Evolutionary conservation across 2,329 filamentous ascomycete genomes (phyloP), one percentile per base, ranked within the genome.

Genomic region (Penicillium nordicum): DNA sequence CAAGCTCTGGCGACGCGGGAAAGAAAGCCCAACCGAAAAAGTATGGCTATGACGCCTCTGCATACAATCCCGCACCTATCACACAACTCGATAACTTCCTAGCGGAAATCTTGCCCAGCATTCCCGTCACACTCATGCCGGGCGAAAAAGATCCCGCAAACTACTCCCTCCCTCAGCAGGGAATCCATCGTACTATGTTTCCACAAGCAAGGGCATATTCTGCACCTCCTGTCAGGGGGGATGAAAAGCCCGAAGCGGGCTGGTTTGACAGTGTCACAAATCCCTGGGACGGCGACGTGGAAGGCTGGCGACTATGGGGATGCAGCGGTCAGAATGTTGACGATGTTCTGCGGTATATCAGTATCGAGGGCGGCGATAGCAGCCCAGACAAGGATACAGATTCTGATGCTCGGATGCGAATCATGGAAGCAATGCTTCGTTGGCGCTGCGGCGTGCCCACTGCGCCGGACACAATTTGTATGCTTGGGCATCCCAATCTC

Each of bases 251-350:
- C 9, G 78, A 84, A 47, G 76, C 83, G 0, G 86, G 88, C 21
- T 96, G 92, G 88, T 86, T 99, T 51, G 90, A 97, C 72, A 82
- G 84, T 6, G 89, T 92, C 45, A 97, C 94, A 5, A 99, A 99
- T 68, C 94, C 94, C 0, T 96, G 89, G 87, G 89, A 95, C 66
- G 91, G 87, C 23, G 90, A 96, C 70, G 76, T 99, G 0, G 92
- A 96, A 53, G 95, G 94, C 1, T 96, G 91, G 88, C 84, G 90
- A 42, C 76, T 97, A 7, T 82, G 97, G 43, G 92, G 89, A 11
- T 94, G 89, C 0, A 89, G 90, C 36, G 94, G 94, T 0, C 94
- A 99, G 76, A 96, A 96, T 51, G 84, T 99, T 3, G 89, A 96
- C 66, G 95, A 99, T 72, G 85, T 97, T 3, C 90, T 92, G 73